Base-by-base conservation (phyloP, 768 basidiomycete genomes). In the Rhodotorula sphaerocarpa region DNA sequence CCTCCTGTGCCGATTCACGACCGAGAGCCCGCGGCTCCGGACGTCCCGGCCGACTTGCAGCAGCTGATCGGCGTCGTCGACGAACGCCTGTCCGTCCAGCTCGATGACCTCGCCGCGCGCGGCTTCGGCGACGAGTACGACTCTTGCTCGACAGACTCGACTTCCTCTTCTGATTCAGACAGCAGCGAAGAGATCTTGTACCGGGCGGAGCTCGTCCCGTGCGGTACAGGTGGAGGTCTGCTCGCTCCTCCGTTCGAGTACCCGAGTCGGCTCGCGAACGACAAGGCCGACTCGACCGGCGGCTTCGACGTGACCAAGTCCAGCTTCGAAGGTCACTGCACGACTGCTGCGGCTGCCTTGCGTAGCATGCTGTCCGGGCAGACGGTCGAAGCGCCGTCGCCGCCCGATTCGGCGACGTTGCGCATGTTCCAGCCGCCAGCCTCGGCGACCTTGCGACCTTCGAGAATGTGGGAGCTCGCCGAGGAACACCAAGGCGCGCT, bases 91-190 rank as follows among this genome's bases (percentile, higher is more conserved):
- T 34, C 31, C 20, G 14, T 50, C 46, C 48, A 59, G 18, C 43
- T 36, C 2, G 4, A 9, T 14, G 27, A 52, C 18, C 27, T 59
- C 47, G 36, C 23, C 12, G 60, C 46, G 25, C 16, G 42, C 2
- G 57, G 57, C 3, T 64, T 64, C 33, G 63, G 52, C 9, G 60
- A 67, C 54, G 61, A 63, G 45, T n/a, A n/a, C n/a, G 7, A n/a
- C 11, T 31, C 25, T 42, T 30, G 20, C 39, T 25, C n/a, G n/a
- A 33, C 43, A 23, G 39, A 7, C 44, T 50, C 18, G 33, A 36
- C 2, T 3, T 21, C 12, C 31, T 30, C 23, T 25, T 44, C 23
- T 25, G 16, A 12, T 5, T 34, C 14, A 43, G 28, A 9, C 33
- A 16, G 23, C 57, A 12, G 16, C 18, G 30, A 25, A 25, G 33